Base-by-base conservation (phyloP, 345 rosid species). In the Pistacia integerrima region DNA sequence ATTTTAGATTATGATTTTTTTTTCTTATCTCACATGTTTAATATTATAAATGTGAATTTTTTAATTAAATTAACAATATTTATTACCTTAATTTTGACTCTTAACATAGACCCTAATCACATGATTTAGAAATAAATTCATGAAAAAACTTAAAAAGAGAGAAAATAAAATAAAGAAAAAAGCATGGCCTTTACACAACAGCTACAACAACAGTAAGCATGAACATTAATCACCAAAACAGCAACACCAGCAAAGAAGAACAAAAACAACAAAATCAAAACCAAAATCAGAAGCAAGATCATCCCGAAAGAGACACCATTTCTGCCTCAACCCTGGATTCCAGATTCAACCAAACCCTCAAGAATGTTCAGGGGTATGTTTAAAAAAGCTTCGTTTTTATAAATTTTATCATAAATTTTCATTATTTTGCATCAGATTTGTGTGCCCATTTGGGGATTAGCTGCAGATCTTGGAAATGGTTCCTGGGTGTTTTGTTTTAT, bases 271-370 rank as follows among this genome's bases (percentile, higher is more conserved):
- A 74, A 12, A 54, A 51, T 70, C 76, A 77, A 56, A 38, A 38
- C 4, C 41, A 38, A 4, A 38, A 38, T 38, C 41, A 38, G 7
- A 38, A 4, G 2, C 69, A 74, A 12, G 46, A 52, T 70, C 76
- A 77, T 56, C 69, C 38, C n/a, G 78, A 81, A 77, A 84, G 79
- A 66, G 89, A 87, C 12, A 70, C n/a, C 12, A n/a, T 68, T 13
- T 76, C 81, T 13, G 75, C 74, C 25, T 75, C 90, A 41, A 90
- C 86, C 74, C 77, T 87, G 65, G 97, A 92, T 85, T 90, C 99
- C 51, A 84, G 97, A 82, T 90, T 95, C 90, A 92, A 88, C 78
- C 99, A 90, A 57, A 93, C 97, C 44, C 96, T 95, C 77, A 91
- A 89, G 69, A 95, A 90, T 83, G 97, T 95, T 67, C 97, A 93